Conservation (phyloP, 2,329 filamentous ascomycete species). For the Chaetomiaceae sp. region DNA sequence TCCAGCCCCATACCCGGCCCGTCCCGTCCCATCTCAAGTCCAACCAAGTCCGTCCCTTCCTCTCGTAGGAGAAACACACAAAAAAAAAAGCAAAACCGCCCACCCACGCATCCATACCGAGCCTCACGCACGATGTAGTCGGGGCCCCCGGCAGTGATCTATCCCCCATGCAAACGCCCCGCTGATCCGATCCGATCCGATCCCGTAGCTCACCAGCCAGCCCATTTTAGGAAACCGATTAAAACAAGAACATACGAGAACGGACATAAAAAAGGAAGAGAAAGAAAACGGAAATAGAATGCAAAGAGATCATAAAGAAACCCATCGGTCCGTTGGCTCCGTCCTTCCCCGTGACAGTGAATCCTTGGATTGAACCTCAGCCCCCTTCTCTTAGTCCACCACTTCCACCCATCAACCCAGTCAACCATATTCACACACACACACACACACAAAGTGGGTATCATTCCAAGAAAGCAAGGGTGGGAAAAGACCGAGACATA, state of each 20-base stretch:
- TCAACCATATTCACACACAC: neutral
- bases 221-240: conserved; percentile 2
- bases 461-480: conserved; percentile 16
- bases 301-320: neutral
- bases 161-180: conserved; percentile 10
- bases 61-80: too few species aligned
- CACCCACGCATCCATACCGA: conserved; percentile 3
- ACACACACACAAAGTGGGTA: conserved; percentile 18
- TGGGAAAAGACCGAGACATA: neutral
- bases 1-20: neutral
- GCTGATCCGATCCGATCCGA: neutral
- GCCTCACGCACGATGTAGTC: conserved; percentile 8
- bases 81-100: neutral
- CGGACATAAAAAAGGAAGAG: neutral
- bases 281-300: neutral
- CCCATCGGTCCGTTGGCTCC: neutral
- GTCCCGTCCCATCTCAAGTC: neutral
- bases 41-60: neutral
- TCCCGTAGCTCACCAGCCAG: neutral
- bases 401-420: neutral
- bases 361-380: conserved; percentile 1
- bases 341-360: conserved; percentile 5
- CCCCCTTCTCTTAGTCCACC: neutral
- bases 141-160: conserved; percentile 9
- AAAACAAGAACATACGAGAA: conserved; percentile 1